These are phyloP conservation scores for Aspergillus sp. DNA, from an alignment of 2,329 filamentous ascomycete species.

Conservation along the genomic window DNA sequence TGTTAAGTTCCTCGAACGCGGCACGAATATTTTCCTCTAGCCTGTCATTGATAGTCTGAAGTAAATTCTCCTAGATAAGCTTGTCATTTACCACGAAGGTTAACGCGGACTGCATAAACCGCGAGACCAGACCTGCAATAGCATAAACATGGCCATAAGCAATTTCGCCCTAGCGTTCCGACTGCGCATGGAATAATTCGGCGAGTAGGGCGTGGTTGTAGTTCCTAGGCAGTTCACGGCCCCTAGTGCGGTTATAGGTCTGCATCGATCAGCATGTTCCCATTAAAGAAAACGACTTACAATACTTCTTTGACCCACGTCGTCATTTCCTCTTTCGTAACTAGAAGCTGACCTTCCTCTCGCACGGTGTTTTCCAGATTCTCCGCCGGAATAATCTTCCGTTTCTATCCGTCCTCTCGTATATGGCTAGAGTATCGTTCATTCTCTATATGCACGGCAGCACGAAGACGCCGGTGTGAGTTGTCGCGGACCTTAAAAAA, in stretches of 20 bases:
- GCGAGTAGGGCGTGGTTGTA: constrained; percentile 18
- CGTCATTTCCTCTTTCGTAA: constrained; percentile 9
- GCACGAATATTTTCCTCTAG: constrained; percentile 6
- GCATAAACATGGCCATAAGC: constrained; percentile 8
- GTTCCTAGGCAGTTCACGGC: constrained; percentile 20
- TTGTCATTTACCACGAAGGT: constrained; percentile 6
- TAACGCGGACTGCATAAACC: constrained; percentile 6
- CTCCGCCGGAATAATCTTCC: constrained; percentile 5
- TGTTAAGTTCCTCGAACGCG: constrained; percentile 7
- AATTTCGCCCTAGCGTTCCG: constrained; percentile 15
- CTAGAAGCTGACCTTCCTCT: constrained; percentile 6
- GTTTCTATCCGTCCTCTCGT: constrained; percentile 9
- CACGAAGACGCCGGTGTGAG: constrained; percentile 8
- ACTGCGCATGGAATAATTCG: constrained; percentile 20
- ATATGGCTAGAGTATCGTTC: constrained; percentile 11
- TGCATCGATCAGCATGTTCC: too few relatives aligned
- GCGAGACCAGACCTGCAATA: constrained; percentile 4
- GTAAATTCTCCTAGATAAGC: constrained; percentile 3
- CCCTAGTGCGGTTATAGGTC: too few relatives aligned
- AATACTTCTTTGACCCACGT: constrained; percentile 13
- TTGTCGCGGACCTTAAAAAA: constrained; percentile 4
- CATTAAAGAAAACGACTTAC: too few relatives aligned
- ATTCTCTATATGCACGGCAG: constrained; percentile 12
- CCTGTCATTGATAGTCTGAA: background rate
- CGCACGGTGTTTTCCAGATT: constrained; percentile 1